Conservation (phyloP, 208 protist genomes). For the Leishmania guyanensis region DNA sequence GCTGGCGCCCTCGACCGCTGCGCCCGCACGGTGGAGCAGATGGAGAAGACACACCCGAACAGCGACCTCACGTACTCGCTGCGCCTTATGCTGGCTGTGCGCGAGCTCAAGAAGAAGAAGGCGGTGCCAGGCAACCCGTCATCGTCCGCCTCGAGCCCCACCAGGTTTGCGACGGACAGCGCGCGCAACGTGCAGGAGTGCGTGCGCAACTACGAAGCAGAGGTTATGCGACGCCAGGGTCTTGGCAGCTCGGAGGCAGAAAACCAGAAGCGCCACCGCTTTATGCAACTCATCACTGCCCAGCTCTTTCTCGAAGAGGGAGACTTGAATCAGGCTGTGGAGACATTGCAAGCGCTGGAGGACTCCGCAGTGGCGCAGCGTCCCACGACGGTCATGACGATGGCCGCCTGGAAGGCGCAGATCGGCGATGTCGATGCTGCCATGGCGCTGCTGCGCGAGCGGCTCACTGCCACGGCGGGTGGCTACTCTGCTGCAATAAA, state of each 20-base stretch:
- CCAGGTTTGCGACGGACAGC: constrained; percentile 9
- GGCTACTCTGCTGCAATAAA: constrained; percentile 6
- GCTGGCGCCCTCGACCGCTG: constrained; percentile 60
- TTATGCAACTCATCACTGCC: constrained; percentile 57
- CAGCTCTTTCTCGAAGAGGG: constrained; percentile 82
- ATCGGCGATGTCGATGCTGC: constrained; percentile 31
- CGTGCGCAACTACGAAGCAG: constrained; percentile 26
- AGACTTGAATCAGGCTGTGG: constrained; percentile 58
- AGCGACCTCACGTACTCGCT: constrained; percentile 74
- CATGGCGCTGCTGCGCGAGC: constrained; percentile 42
- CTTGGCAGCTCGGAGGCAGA: constrained; percentile 13
- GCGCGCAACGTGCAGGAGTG: constrained; percentile 29
- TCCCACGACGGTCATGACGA: constrained; percentile 55
- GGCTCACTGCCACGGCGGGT: constrained; percentile 15
- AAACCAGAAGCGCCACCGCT: constrained; percentile 16
- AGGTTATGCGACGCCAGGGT: constrained; percentile 13
- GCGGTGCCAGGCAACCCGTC: not conserved
- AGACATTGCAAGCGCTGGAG: constrained; percentile 37
- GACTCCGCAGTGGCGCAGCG: constrained; percentile 36
- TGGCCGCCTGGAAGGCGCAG: constrained; percentile 69
- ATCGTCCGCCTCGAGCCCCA: constrained; percentile 2
- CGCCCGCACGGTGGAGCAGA: constrained; percentile 59
- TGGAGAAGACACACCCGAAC: constrained; percentile 61
- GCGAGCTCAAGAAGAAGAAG: constrained; percentile 68
- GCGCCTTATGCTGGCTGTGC: constrained; percentile 58